A percentile compares a stretch with the other conserved stretches of the same genome.
Evolutionary conservation across 2,329 filamentous ascomycete species (phyloP).

Genomic region (Ophiostoma sp.): DNA sequence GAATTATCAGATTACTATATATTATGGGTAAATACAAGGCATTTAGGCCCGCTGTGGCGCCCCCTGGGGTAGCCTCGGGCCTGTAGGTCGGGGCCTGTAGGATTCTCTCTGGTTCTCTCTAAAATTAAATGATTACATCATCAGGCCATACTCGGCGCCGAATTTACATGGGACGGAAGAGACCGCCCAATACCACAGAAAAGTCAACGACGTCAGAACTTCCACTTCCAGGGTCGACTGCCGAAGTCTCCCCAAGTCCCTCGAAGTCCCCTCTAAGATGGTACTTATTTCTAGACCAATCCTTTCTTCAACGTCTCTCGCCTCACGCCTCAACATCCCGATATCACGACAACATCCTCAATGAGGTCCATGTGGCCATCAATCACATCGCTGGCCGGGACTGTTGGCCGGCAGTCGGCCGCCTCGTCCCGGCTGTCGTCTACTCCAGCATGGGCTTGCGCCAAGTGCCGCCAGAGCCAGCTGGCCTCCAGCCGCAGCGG

Average conservation of each 20-base stretch:
- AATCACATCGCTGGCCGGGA: constrained; percentile 14
- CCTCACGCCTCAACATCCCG: neutral
- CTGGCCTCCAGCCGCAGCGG: constrained; percentile 2
- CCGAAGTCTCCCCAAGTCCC: neutral
- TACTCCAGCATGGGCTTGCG: constrained; percentile 25
- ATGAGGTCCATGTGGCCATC: constrained; percentile 17
- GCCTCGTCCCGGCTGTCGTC: neutral
- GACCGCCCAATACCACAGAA: constrained; percentile 2
- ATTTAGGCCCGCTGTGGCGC: neutral
- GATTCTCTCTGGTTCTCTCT: neutral
- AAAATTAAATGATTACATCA: neutral
- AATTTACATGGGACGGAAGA: neutral
- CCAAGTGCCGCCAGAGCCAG: constrained; percentile 23
- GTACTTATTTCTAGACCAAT: neutral
- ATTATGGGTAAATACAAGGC: neutral
- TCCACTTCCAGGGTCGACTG: neutral
- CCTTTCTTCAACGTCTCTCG: neutral
- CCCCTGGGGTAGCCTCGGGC: neutral
- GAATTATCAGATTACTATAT: neutral
- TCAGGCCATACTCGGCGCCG: neutral
- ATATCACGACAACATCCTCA: neutral
- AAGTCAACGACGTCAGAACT: constrained; percentile 23
- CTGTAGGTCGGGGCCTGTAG: neutral
- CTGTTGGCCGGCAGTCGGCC: constrained; percentile 17
- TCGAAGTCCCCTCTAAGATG: neutral